Percentiles rank a stretch among this genome's conserved stretches.
Conservation (phyloP, 495 filamentous ascomycete species). For the Glutinoglossum americanum region DNA sequence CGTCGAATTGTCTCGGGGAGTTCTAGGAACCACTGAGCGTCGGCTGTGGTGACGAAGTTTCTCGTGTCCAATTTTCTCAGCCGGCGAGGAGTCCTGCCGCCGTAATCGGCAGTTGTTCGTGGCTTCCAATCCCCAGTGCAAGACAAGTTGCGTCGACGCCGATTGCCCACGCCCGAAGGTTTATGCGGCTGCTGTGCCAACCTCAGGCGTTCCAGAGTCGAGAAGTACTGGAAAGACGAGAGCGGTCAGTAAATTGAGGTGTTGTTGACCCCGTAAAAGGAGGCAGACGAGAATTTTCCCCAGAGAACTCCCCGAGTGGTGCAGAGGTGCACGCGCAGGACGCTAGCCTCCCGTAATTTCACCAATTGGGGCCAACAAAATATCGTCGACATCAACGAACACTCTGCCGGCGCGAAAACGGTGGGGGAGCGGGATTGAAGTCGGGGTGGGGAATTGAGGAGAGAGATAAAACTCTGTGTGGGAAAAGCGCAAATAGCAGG, state of each 20-base stretch:
- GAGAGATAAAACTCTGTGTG: not conserved
- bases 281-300: not conserved
- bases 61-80: not conserved
- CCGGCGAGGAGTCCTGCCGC: not conserved
- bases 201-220: constrained; percentile 39
- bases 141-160: not conserved
- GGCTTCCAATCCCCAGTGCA: not conserved
- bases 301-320: not conserved
- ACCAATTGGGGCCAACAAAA: not conserved
- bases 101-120: not conserved
- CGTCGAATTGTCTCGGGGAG: constrained; percentile 51
- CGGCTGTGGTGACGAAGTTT: constrained; percentile 20
- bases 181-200: constrained; percentile 25
- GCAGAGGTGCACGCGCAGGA: not conserved
- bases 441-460: not conserved
- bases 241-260: not conserved
- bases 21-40: constrained; percentile 47
- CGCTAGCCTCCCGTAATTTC: not conserved
- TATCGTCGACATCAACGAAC: not conserved
- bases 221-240: constrained; percentile 34
- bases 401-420: not conserved
- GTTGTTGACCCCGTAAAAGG: not conserved
- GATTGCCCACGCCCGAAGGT: not conserved
- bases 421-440: not conserved
- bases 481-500: not conserved